phyloP scores from a whole-genome alignment of 2,329 filamentous ascomycete species.

The Huntiella decipiens region DNA sequence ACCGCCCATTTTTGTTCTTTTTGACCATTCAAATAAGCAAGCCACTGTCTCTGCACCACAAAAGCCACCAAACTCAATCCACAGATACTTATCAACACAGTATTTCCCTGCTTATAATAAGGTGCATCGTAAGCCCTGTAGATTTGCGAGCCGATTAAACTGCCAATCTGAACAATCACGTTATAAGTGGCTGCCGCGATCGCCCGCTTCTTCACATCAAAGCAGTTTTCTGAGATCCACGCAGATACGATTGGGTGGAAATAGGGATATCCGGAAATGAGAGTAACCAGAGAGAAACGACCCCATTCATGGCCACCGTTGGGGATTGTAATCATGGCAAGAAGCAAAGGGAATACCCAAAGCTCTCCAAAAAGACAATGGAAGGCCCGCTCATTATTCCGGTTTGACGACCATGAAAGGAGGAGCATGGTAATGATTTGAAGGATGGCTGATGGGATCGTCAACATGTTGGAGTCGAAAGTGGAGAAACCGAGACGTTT shows the following conservation, averaged over 20 bases:
- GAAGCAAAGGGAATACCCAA: conserved; percentile 19
- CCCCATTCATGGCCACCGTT: conserved; percentile 16
- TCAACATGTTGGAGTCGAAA: conserved; percentile 36
- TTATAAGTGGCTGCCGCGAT: conserved; percentile 35
- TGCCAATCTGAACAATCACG: conserved; percentile 27
- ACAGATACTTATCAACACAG: conserved; percentile 15
- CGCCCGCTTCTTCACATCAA: conserved; percentile 40
- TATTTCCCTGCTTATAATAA: conserved; percentile 26
- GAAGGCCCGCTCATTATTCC: conserved; percentile 16
- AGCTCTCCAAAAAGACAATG: conserved; percentile 18
- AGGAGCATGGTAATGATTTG: conserved; percentile 12
- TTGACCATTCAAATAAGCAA: conserved; percentile 21
- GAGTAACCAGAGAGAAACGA: conserved; percentile 17
- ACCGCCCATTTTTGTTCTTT: conserved; percentile 10
- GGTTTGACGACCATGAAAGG: conserved; percentile 18
- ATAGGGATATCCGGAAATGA: conserved; percentile 18
- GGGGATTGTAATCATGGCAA: conserved; percentile 18
- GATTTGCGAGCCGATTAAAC: conserved; percentile 27
- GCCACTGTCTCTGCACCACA: conserved; percentile 20
- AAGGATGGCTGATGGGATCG: conserved; percentile 24
- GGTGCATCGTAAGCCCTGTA: conserved; percentile 28
- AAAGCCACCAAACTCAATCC: conserved; percentile 20
- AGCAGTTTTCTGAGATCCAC: conserved; percentile 37
- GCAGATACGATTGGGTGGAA: conserved; percentile 29
- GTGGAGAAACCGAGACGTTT: conserved; percentile 19